These are phyloP conservation scores for Coemansia sp. DNA, from an alignment of 192 early-diverging fungal genomes.

Conservation along the genomic window DNA sequence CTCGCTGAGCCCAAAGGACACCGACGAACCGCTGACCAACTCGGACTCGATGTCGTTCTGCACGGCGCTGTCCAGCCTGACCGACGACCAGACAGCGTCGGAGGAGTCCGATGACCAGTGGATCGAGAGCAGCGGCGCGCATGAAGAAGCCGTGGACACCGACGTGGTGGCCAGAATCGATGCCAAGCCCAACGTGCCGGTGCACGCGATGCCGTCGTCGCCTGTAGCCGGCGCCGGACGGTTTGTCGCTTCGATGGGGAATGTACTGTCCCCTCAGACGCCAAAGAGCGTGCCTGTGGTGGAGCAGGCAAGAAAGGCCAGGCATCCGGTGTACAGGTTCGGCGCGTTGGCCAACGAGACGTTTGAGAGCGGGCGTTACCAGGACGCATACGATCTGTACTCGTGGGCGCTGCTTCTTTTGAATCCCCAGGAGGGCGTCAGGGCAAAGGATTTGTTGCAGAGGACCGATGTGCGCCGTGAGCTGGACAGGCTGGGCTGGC, in stretches of 20 bases:
- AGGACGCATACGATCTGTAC: conserved; percentile 56
- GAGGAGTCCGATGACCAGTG: neutral
- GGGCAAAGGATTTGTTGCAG: conserved; percentile 29
- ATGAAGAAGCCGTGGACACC: neutral
- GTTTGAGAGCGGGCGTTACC: conserved; percentile 58
- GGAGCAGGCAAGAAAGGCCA: conserved; percentile 44
- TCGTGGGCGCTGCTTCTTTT: conserved; percentile 53
- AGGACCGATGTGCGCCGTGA: conserved; percentile 11
- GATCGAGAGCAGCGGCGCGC: neutral
- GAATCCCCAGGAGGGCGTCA: conserved; percentile 23
- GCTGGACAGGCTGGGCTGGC: conserved; percentile 29
- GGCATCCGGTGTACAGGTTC: conserved; percentile 53
- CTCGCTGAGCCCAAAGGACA: neutral
- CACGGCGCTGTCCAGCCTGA: conserved; percentile 35
- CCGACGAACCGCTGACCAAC: conserved; percentile 7
- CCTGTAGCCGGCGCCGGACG: neutral
- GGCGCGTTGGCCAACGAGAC: conserved; percentile 58
- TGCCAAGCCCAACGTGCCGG: neutral
- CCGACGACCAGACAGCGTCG: neutral
- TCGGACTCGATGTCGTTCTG: conserved; percentile 50
- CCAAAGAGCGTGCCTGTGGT: conserved; percentile 42
- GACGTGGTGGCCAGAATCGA: neutral
- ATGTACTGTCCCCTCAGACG: conserved; percentile 35
- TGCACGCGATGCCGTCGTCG: neutral
- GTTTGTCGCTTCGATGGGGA: neutral